Evolutionary conservation across 345 rosid genomes (phyloP).

Genomic region (Aquilaria yunnanensis): DNA sequence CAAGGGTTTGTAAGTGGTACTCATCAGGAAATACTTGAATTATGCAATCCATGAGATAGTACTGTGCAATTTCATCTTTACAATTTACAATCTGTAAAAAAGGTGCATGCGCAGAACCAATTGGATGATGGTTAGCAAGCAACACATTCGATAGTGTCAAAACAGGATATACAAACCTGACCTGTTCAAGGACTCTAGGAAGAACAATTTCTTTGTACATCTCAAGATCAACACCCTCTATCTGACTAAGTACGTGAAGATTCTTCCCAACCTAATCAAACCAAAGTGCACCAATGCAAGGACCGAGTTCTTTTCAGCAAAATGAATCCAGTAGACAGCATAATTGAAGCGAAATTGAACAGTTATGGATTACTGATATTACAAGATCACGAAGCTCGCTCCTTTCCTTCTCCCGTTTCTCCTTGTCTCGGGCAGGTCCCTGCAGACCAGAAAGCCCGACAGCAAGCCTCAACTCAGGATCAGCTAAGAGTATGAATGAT

Average conservation of each 20-base stretch:
- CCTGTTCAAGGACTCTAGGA: slow-evolving; percentile 98
- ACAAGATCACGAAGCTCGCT: slow-evolving; percentile 99
- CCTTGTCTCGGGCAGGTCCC: slow-evolving; percentile 99
- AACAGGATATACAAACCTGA: slow-evolving; percentile 17
- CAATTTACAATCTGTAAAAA: slow-evolving; percentile 86
- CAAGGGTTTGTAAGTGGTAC: slow-evolving; percentile 98
- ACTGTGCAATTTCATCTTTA: slow-evolving; percentile 94
- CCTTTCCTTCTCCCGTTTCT: slow-evolving; percentile 97
- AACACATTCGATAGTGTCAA: slow-evolving; percentile 9
- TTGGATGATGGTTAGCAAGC: slow-evolving; percentile 9
- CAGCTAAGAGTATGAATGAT: slow-evolving; percentile 92
- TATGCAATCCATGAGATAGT: slow-evolving; percentile 94
- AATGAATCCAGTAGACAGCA: slow-evolving; percentile 26
- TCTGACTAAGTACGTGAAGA: slow-evolving; percentile 95
- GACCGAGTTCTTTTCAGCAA: slow-evolving; percentile 16
- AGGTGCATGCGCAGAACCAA: slow-evolving; percentile 13
- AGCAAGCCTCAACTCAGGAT: slow-evolving; percentile 97
- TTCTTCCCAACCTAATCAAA: slow-evolving; percentile 90
- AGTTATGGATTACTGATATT: slow-evolving; percentile 45
- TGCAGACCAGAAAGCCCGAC: slow-evolving; percentile 99
- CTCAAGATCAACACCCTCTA: slow-evolving; percentile 97
- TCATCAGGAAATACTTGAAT: slow-evolving; percentile 99
- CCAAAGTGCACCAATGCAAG: slow-evolving; percentile 14
- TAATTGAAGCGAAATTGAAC: slow-evolving; percentile 37
- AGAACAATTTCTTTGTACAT: slow-evolving; percentile 91